Base-by-base conservation (phyloP, 2,329 filamentous ascomycete species). In the Alternaria arborescens region DNA sequence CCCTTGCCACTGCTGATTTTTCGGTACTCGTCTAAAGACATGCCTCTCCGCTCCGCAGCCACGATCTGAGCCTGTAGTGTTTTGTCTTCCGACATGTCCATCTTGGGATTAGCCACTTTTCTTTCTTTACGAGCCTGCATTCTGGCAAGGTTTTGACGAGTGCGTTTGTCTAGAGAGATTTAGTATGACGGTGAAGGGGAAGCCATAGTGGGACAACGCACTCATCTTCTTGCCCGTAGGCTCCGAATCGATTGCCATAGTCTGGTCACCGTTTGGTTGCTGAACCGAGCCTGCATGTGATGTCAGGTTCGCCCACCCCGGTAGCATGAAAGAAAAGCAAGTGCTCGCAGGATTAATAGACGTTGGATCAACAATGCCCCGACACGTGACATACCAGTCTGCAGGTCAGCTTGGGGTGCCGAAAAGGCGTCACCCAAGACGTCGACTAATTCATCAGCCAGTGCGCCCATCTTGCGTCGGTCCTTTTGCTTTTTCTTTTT, bases 131-230 rank as follows among this genome's bases (percentile, higher is more conserved):
- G 64, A 26, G 66, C 64, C 46, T 68, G 60, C 61, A 67, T 64
- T n/a, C 43, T 67, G n/a, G 59, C 64, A 28, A 70, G 47, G 32
- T 70, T 70, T 36, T 70, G 66, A 18, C 67, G 67, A 32, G 63
- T 61, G 12, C 67, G 64, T 55, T 66, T 70, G 24, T 56, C 67
- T 70, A 18, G n/a, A 40, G 5, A 5, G 2, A n/a, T 11, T 62
- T 52, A 54, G 52, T 10, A 44, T 22, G 11, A 34, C n/a, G 24
- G 26, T 18, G 18, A 26, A 43, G 3, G 18, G 36, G 2, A 44
- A 36, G 46, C 30, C 20, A 26, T 30, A 2, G 14, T 50, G 20
- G 6, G 32, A 38, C 18, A 11, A 68, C 65, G 24, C 56, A 70
- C 68, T 66, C 68, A 70, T 66, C 52, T 69, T 70, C 28, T 65